Evolutionary conservation across 257 asterid species (phyloP), one percentile per base, ranked within the genome.

Genomic region (Primulina eburnea): DNA sequence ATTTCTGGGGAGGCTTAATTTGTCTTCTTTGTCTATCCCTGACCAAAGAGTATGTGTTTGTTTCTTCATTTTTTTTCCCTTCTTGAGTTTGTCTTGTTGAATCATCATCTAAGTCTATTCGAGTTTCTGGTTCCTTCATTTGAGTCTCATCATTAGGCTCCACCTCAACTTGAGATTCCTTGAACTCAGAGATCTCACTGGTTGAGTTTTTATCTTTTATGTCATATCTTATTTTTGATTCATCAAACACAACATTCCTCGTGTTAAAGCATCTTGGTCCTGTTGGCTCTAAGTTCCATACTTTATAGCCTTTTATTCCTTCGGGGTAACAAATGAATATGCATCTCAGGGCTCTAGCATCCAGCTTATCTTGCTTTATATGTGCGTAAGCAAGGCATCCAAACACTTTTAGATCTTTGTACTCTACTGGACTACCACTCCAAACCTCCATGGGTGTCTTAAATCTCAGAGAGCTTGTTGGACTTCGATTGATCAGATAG

Each of bases 41-140:
- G 0, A 4, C 38, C 8, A 34, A 2, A 0, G 1, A 5, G 6
- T 34, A 34, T 0, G 38, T 5, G 0, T 1, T 2, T 28, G 0
- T 8, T 6, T 7, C 8, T 1, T 5, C 38, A 32, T 32, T 4
- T 0, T 9, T 8, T 34, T 7, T 1, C 8, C 8, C 24, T 34
- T 32, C 6, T 32, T 32, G 1, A 0, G 29, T 0, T 0, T 2
- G 35, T 6, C 35, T 5, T 21, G 24, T 21, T 21, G 24, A 0
- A 0, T 21, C 24, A 21, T 21, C 24, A 0, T 21, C 24, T 21
- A 0, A 21, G 0, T 32, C 6, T 32, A 0, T 0, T 1, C 4
- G 5, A 6, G 35, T 3, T 6, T 62, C 24, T 21, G 0, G 35
- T 2, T 16, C 67, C 2, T 21, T 6, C 5, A 0, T 7, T 0